Conservation (phyloP, 2,329 filamentous ascomycete species). For the Stachybotrys chartarum region DNA sequence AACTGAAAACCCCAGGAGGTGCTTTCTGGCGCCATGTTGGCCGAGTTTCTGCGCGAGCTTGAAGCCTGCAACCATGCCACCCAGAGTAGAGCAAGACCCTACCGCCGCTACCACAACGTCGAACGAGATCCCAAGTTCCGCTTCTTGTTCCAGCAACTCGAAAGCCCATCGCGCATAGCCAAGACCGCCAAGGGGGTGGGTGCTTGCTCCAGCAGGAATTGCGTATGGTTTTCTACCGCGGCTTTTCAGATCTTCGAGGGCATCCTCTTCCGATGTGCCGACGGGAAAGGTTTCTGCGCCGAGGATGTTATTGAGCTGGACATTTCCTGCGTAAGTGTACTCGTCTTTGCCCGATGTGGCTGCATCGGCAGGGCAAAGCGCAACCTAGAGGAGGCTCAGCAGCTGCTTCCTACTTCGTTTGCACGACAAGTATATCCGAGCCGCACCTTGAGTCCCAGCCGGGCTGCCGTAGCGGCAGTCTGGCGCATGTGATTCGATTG, state of each 20-base stretch:
- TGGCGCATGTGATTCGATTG: conserved; percentile 5
- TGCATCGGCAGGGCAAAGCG: conserved; percentile 1
- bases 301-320: conserved; percentile 12
- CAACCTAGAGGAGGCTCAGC: conserved; percentile 1
- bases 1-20: neutral
- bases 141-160: conserved; percentile 53
- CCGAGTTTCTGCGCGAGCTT: conserved; percentile 43
- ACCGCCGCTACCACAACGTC: conserved; percentile 54
- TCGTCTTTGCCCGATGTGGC: conserved; percentile 2
- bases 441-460: neutral
- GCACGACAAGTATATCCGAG: neutral
- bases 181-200: conserved; percentile 57
- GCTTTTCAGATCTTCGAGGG: neutral
- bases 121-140: conserved; percentile 46
- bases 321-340: conserved; percentile 6
- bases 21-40: neutral
- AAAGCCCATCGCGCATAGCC: conserved; percentile 60
- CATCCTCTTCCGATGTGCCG: neutral
- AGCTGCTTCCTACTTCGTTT: neutral
- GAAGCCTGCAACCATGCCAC: conserved; percentile 60
- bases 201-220: conserved; percentile 56
- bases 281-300: conserved; percentile 7
- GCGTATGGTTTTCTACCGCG: conserved; percentile 44
- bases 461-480: conserved; percentile 1
- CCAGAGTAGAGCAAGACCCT: conserved; percentile 58